A percentile compares a stretch with the other conserved stretches of the same genome.
These are phyloP conservation scores for Alternaria arborescens DNA, from an alignment of 2,329 filamentous ascomycete species.

Conservation along the genomic window DNA sequence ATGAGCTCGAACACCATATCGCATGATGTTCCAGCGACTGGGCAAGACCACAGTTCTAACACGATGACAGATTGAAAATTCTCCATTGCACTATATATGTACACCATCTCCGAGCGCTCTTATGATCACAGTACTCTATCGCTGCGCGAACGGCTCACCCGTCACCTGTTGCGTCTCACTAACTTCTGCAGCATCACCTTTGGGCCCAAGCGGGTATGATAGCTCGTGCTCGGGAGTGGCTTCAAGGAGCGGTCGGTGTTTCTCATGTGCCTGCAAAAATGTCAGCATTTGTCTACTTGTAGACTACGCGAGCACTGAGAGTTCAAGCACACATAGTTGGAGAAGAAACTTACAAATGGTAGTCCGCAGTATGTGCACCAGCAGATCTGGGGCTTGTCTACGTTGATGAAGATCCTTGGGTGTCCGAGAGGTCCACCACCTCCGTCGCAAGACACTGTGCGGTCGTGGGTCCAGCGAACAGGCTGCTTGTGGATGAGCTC, in stretches of 20 bases:
- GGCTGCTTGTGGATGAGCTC: slow-evolving; percentile 96
- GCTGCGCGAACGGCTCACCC: slow-evolving; percentile 66
- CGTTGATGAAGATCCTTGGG: slow-evolving; percentile 95
- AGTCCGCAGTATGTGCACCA: slow-evolving; percentile 91
- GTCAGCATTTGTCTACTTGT: slow-evolving; percentile 7
- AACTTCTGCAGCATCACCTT: slow-evolving; percentile 66
- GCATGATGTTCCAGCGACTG: neutral
- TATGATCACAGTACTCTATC: slow-evolving; percentile 50
- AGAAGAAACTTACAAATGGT: slow-evolving; percentile 76
- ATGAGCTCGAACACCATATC: neutral
- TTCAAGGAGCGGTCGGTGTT: slow-evolving; percentile 84
- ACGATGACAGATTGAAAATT: neutral
- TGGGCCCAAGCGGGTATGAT: slow-evolving; percentile 79
- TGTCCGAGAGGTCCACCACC: slow-evolving; percentile 91
- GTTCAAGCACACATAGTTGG: neutral
- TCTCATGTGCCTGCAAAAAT: slow-evolving; percentile 78
- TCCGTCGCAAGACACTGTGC: slow-evolving; percentile 86
- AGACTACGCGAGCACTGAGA: too few relatives aligned
- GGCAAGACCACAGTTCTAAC: neutral
- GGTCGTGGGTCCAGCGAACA: slow-evolving; percentile 87
- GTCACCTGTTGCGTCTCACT: slow-evolving; percentile 66
- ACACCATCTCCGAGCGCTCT: slow-evolving; percentile 21
- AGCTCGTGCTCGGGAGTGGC: slow-evolving; percentile 79
- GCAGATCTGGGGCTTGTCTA: slow-evolving; percentile 94
- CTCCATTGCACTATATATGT: slow-evolving; percentile 36